A percentile compares a stretch with the other conserved stretches of the same genome.
Conservation (phyloP, 2,329 filamentous ascomycete genomes). For the Fusarium virguliforme region DNA sequence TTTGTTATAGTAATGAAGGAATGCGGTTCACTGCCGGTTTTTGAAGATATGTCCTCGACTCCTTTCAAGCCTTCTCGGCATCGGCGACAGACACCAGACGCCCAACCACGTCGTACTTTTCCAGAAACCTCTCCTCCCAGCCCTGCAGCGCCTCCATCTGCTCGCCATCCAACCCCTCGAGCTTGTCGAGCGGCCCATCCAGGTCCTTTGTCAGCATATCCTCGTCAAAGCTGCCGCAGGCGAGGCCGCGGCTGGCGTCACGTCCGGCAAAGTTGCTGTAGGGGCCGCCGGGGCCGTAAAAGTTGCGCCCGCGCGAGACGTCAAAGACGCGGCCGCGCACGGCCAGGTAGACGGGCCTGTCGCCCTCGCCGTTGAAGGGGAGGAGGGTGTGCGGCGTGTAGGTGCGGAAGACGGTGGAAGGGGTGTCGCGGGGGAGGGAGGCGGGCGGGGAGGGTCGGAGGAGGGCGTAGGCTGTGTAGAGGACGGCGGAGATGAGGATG, state of each 20-base stretch:
- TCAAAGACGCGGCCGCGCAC: conserved; percentile 94
- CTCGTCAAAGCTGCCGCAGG: conserved; percentile 92
- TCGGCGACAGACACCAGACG: conserved; percentile 76
- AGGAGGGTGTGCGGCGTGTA: conserved; percentile 87
- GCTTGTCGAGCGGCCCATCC: conserved; percentile 83
- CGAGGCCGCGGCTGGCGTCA: conserved; percentile 90
- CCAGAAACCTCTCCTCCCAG: conserved; percentile 94
- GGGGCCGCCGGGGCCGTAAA: conserved; percentile 95
- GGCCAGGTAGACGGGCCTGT: conserved; percentile 87
- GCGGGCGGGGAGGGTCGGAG: conserved; percentile 66
- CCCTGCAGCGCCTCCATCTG: conserved; percentile 87
- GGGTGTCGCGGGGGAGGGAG: conserved; percentile 66
- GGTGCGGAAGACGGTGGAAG: conserved; percentile 75
- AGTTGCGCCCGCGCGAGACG: conserved; percentile 87
- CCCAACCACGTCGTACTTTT: conserved; percentile 97
- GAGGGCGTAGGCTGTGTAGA: conserved; percentile 73
- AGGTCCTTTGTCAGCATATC: conserved; percentile 95
- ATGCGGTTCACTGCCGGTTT: conserved; percentile 31
- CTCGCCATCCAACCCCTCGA: conserved; percentile 80
- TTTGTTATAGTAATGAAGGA: conserved; percentile 46
- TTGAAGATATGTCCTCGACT: background rate
- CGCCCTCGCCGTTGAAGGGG: conserved; percentile 84
- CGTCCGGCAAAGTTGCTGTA: conserved; percentile 97
- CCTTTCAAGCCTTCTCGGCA: conserved; percentile 34
- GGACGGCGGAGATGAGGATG: conserved; percentile 69